Conservation (phyloP, 345 rosid species). For the Trapa incisa region DNA sequence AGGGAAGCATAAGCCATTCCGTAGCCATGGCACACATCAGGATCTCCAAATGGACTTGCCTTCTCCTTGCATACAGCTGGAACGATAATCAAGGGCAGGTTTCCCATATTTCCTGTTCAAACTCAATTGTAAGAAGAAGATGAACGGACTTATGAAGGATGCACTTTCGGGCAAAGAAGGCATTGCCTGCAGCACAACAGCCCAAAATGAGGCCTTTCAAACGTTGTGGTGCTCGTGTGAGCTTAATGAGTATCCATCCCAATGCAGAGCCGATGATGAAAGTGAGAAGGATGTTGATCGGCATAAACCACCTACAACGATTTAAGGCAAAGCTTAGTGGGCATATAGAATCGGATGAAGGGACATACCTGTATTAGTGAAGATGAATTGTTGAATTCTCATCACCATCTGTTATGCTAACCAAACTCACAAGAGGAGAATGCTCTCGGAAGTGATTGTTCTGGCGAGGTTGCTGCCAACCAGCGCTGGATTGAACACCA, state of each 20-base stretch:
- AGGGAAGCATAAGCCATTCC: slow-evolving; percentile 41
- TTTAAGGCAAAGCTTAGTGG: not conserved
- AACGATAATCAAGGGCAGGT: slow-evolving; percentile 33
- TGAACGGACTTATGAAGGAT: not conserved
- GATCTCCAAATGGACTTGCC: slow-evolving; percentile 39
- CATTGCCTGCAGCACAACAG: slow-evolving; percentile 38
- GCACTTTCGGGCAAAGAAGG: not conserved
- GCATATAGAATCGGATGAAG: not conserved
- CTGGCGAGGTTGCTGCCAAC: slow-evolving; percentile 26
- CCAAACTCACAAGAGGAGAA: slow-evolving; percentile 27
- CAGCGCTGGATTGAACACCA: slow-evolving; percentile 34
- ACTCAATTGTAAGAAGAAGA: not conserved
- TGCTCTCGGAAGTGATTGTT: slow-evolving; percentile 25
- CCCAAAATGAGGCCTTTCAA: slow-evolving; percentile 39
- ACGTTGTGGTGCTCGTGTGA: slow-evolving; percentile 29
- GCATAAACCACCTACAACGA: slow-evolving; percentile 45
- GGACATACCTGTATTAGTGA: not conserved
- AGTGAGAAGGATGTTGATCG: slow-evolving; percentile 29
- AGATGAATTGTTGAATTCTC: not conserved
- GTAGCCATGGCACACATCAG: slow-evolving; percentile 18
- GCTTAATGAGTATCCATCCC: slow-evolving; percentile 33
- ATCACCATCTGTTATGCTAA: too few species aligned
- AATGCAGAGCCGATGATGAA: slow-evolving; percentile 32
- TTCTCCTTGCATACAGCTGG: slow-evolving; percentile 42
- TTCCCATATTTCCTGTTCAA: slow-evolving; percentile 35